A percentile compares a stretch with the other conserved stretches of the same genome.
Conservation (phyloP, 768 basidiomycete genomes). For the Lactarius tabidus region DNA sequence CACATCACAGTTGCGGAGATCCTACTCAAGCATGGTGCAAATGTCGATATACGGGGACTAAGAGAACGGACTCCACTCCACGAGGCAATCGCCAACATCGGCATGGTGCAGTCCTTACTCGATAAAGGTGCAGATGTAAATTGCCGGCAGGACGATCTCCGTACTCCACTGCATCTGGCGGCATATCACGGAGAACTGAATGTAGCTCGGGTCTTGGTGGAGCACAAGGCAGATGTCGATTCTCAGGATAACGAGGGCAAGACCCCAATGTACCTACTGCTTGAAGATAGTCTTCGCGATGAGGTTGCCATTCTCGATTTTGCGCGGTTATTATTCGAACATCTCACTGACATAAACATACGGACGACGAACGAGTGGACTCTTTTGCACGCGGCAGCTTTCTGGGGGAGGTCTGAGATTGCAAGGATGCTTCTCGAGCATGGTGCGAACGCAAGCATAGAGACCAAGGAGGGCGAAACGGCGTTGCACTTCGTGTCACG, state of each 20-base stretch:
- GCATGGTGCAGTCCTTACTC: background rate
- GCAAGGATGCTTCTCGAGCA: too few species aligned
- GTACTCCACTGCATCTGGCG: background rate
- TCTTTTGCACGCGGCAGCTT: background rate
- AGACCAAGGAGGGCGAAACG: too few species aligned
- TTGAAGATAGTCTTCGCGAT: background rate
- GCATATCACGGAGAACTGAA: background rate
- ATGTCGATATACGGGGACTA: background rate
- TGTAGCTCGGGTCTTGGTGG: background rate
- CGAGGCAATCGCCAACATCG: background rate
- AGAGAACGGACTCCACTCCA: background rate
- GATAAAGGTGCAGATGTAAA: background rate
- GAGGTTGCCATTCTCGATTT: background rate
- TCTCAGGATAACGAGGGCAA: background rate
- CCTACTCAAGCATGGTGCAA: background rate
- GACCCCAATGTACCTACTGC: background rate
- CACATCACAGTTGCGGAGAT: background rate
- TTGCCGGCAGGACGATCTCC: background rate
- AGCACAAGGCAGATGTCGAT: background rate
- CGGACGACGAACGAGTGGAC: background rate
- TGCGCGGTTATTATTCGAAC: background rate
- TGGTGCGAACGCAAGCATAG: too few species aligned
- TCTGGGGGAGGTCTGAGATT: too few species aligned
- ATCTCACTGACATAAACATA: background rate
- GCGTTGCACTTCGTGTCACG: too few species aligned